Base-by-base conservation (phyloP, 228 moss, liverwort and hornwort species). In the Sphagnum magellanicum region DNA sequence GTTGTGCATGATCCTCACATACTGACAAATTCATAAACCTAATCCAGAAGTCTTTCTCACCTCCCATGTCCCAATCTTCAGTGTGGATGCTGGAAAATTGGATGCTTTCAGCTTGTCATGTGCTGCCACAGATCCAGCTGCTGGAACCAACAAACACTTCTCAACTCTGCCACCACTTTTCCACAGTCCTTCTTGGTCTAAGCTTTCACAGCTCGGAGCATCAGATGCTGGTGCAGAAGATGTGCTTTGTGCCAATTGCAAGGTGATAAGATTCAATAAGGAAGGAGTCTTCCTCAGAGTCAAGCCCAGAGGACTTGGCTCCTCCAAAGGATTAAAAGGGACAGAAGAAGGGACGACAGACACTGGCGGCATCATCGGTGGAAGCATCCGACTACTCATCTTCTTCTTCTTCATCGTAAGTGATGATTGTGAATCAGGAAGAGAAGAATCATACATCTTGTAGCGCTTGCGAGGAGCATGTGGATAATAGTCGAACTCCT, bases 71-170 rank as follows among this genome's bases (percentile, higher is more conserved):
- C 97, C 97, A 17, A 98, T 81, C 74, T 87, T 98, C 72, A 98
- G 52, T 12, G 87, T 92, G 48, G 93, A 82, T 6, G 93, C 91
- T 16, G 97, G 97, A 53, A 98, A 98, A 77, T 98, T 98, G 8
- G 97, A 98, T 51, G 97, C 97, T 77, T 98, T 98, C 59, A 98
- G 61, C 81, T 98, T 98, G 71, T 98, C 97, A 50, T 90, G 91
- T 2, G 77, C 82, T 47, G 79, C 74, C 10, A 83, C 73, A 53
- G 80, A 87, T 0, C 89, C 76, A 51, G 93, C 87, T 63, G 88
- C 79, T 32, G 32, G 32, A 3, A 32, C 32, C 32, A 32, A 32
- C 60, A 82, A 73, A 72, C 86, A 96, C 78, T 88, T 96, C 14
- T 84, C 82, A 4, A 78, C 69, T 17, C 85, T 77, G 32, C 32